These are phyloP conservation scores for Samsoniella hepiali DNA, from an alignment of 2,329 filamentous ascomycete genomes.

Conservation along the genomic window DNA sequence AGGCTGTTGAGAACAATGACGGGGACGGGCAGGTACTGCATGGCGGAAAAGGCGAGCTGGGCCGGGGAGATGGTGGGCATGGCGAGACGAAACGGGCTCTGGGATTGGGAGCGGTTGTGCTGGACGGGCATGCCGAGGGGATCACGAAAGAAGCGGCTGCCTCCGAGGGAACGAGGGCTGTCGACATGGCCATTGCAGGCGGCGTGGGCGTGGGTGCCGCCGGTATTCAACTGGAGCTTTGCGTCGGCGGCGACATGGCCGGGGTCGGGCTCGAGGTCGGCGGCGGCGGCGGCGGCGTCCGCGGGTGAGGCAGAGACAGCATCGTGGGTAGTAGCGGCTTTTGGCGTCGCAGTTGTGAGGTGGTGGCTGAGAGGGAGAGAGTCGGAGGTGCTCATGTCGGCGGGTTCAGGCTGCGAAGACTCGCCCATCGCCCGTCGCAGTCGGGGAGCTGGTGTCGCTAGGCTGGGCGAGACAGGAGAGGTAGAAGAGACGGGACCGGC, in stretches of 20 bases:
- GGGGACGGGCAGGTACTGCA: slow-evolving; percentile 73
- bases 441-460: background rate
- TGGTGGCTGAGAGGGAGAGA: background rate
- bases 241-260: slow-evolving; percentile 15
- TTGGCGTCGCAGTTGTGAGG: background rate
- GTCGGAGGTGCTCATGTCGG: slow-evolving; percentile 10
- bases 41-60: slow-evolving; percentile 61
- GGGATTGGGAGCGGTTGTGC: slow-evolving; percentile 33
- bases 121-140: slow-evolving; percentile 22
- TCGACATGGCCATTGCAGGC: slow-evolving; percentile 23
- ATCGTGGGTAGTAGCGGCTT: slow-evolving; percentile 20
- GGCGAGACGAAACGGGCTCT: slow-evolving; percentile 37
- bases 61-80: slow-evolving; percentile 49
- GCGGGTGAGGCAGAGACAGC: slow-evolving; percentile 1
- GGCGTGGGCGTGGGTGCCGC: slow-evolving; percentile 9
- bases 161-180: slow-evolving; percentile 26
- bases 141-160: slow-evolving; percentile 37
- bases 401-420: background rate
- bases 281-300: slow-evolving; percentile 20
- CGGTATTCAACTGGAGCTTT: slow-evolving; percentile 23
- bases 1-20: slow-evolving; percentile 63
- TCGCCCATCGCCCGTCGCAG: slow-evolving; percentile 4
- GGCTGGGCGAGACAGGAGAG: background rate
- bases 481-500: background rate
- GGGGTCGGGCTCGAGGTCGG: slow-evolving; percentile 21